These are phyloP conservation scores for Panicum hallii DNA, from an alignment of 202 grass and related monocot genomes.

Conservation along the genomic window DNA sequence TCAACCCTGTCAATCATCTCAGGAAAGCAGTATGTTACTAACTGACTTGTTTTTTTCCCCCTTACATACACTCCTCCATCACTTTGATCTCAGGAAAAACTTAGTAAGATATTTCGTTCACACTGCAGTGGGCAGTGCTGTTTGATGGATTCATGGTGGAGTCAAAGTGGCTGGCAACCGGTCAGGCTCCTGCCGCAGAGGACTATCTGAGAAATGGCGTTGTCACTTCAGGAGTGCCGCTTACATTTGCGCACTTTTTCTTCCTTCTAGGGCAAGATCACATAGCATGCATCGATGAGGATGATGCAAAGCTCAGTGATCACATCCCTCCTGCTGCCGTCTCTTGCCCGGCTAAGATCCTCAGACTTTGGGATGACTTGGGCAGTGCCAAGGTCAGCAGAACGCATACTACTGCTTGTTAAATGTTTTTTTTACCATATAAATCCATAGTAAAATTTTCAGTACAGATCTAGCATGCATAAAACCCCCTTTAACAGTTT, in stretches of 20 bases:
- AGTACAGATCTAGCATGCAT: not conserved
- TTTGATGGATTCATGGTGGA: constrained; percentile 66
- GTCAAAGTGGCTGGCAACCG: constrained; percentile 48
- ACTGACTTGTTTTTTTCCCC: no score
- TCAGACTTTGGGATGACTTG: constrained; percentile 73
- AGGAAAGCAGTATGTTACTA: constrained; percentile 46
- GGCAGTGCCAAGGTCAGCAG: constrained; percentile 59
- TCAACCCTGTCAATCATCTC: constrained; percentile 46
- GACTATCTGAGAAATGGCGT: constrained; percentile 59
- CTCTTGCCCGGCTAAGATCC: constrained; percentile 52
- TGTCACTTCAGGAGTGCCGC: constrained; percentile 45
- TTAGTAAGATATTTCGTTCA: no score
- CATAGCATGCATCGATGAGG: not conserved
- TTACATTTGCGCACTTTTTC: constrained; percentile 26
- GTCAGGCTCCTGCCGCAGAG: constrained; percentile 33
- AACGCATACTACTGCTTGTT: not conserved
- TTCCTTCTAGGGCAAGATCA: constrained; percentile 52
- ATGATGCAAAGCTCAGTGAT: not conserved
- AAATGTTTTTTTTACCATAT: not conserved
- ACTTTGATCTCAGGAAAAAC: not conserved
- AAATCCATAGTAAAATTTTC: not conserved
- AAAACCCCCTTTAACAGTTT: no score
- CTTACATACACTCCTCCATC: not conserved
- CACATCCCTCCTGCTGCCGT: constrained; percentile 23
- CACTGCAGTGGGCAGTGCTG: constrained; percentile 52